Evolutionary conservation across 73 alveolate genomes (phyloP).

Genomic region (Tetrahymena borealis): DNA sequence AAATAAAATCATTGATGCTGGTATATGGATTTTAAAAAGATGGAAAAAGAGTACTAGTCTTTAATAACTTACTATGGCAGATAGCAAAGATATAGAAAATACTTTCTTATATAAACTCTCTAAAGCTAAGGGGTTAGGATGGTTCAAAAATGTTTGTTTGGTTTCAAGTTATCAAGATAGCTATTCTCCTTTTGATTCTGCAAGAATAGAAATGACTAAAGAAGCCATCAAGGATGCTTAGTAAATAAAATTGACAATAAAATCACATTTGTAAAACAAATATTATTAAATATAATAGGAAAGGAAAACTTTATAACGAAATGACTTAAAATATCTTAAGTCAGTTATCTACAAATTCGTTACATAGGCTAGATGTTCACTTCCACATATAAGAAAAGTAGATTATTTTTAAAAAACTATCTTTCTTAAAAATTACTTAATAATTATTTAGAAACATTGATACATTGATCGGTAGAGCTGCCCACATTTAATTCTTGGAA

Average conservation of each 20-base stretch:
- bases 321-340: constrained; percentile 86
- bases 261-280: background rate
- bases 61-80: constrained; percentile 83
- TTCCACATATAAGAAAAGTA: constrained; percentile 83
- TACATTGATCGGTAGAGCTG: constrained; percentile 96
- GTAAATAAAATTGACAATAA: background rate
- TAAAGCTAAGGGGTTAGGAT: constrained; percentile 66
- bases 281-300: constrained; percentile 33
- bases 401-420: background rate
- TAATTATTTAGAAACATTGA: constrained; percentile 62
- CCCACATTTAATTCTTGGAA: constrained; percentile 95
- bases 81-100: constrained; percentile 75
- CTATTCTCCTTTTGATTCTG: constrained; percentile 97
- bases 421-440: background rate
- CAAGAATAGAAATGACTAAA: constrained; percentile 81
- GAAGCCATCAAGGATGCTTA: constrained; percentile 68
- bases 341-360: constrained; percentile 58
- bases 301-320: constrained; percentile 74
- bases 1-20: constrained; percentile 89
- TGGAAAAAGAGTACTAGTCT: constrained; percentile 82
- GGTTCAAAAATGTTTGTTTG: constrained; percentile 88
- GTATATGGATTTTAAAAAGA: constrained; percentile 94
- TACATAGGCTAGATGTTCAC: constrained; percentile 87
- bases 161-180: constrained; percentile 85
- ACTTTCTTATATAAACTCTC: constrained; percentile 84